Evolutionary conservation across 2,329 filamentous ascomycete genomes (phyloP).

Genomic region (Pezicula carpinea): DNA sequence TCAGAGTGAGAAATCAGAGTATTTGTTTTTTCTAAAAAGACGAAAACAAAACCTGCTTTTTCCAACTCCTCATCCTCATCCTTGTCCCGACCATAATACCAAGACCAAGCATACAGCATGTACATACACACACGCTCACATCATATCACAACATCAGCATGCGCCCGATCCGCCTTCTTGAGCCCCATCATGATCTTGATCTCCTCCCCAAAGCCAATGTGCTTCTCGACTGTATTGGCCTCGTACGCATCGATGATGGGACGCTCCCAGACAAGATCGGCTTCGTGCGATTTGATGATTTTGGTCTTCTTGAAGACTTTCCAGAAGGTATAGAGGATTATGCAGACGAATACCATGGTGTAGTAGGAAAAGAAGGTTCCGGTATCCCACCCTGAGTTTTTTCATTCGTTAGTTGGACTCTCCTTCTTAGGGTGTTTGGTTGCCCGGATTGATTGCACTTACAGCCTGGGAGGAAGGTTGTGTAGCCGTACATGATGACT

Average conservation of each 20-base stretch:
- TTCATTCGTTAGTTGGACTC: conserved; percentile 49
- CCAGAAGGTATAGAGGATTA: conserved; percentile 60
- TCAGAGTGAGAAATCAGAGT: no score
- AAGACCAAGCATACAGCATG: no score
- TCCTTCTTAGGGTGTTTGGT: neutral
- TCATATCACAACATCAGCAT: conserved; percentile 4
- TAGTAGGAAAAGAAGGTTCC: conserved; percentile 71
- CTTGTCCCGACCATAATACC: no score
- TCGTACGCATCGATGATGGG: conserved; percentile 23
- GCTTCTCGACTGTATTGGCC: conserved; percentile 11
- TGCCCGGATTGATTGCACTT: neutral
- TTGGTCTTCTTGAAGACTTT: conserved; percentile 62
- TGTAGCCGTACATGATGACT: conserved; percentile 56
- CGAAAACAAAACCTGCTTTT: no score
- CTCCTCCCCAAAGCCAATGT: conserved; percentile 19
- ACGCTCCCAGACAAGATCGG: conserved; percentile 28
- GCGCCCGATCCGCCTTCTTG: conserved; percentile 6
- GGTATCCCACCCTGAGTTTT: conserved; percentile 65
- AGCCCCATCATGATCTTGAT: conserved; percentile 17
- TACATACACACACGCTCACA: no score
- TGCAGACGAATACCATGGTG: conserved; percentile 60
- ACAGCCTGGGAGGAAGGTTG: conserved; percentile 51
- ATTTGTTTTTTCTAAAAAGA: no score
- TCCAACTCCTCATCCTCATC: no score
- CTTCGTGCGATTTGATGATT: conserved; percentile 24